Evolutionary conservation across 2,329 filamentous ascomycete genomes (phyloP), one percentile per base, ranked within the genome.

Genomic region (Pestalotiopsis fici): DNA sequence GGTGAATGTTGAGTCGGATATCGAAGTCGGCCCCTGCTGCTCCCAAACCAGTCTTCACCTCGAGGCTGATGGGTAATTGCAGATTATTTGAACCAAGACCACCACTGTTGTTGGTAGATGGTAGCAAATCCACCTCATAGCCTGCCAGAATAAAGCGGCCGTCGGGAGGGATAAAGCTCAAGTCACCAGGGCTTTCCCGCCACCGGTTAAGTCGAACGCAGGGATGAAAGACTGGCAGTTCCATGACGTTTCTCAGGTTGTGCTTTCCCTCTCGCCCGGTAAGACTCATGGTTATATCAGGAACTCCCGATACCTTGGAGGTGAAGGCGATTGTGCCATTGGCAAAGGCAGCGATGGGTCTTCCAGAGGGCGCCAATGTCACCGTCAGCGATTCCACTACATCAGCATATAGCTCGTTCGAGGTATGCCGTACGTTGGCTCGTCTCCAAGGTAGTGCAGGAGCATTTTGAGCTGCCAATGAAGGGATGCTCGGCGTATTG

Each of bases 131-230:
- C 23, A 97, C 94, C 78, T 98, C 95, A 76, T 99, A 99, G 25
- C 94, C 95, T 37, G 94, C 95, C 21, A 99, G 85, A 54, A 97
- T 92, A 78, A 98, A 99, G 56, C 94, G 89, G 37, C 96, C 96
- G 78, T 99, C 96, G 0, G 96, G 96, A 2, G 96, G 96, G 13
- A 99, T 89, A 75, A 99, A 99, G 76, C 93, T 97, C n/a, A 99
- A 84, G 71, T 97, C 93, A 3, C 96, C 96, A 0, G 95, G 94
- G 66, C 89, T 88, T 73, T 97, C 93, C 73, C 91, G 91, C 96
- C 96, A 99, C 70, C 90, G 87, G n/a, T 91, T 92, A 3, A 99
- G 83, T 21, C 96, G 87, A 9, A 99, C 96, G 74, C 96, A 98
- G 0, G 96, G 96, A 77, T 99, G 96, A 74, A 99, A 99, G 0